Conservation (phyloP, 371 early-diverging fungal species). For the Rhizopus microsporus region DNA sequence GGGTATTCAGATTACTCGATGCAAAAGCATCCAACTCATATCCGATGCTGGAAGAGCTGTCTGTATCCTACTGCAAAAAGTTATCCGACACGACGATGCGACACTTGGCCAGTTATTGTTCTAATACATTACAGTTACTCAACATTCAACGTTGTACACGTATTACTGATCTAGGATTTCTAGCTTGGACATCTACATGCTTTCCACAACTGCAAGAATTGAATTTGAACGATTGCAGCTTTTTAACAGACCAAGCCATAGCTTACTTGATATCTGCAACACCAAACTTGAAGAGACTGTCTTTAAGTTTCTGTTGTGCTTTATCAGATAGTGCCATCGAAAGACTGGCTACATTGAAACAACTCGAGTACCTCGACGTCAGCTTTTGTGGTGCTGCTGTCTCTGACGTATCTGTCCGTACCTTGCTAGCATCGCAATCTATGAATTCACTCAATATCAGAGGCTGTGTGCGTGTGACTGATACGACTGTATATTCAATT, state of each 20-base stretch:
- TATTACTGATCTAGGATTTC: constrained; percentile 71
- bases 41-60: constrained; percentile 41
- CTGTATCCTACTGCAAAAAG: constrained; percentile 79
- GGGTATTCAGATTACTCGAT: constrained; percentile 53
- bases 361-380: constrained; percentile 61
- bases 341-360: constrained; percentile 44
- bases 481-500: constrained; percentile 46
- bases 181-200: constrained; percentile 42
- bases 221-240: constrained; percentile 76
- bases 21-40: constrained; percentile 21
- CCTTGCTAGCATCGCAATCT: constrained; percentile 23
- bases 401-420: constrained; percentile 60
- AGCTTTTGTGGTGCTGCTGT: constrained; percentile 81
- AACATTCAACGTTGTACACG: constrained; percentile 83
- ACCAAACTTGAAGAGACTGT: constrained; percentile 54
- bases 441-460: constrained; percentile 20
- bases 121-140: constrained; percentile 42
- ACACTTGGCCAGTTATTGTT: constrained; percentile 39
- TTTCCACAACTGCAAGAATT: constrained; percentile 54
- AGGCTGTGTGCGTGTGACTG: constrained; percentile 73
- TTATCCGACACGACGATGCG: constrained; percentile 63
- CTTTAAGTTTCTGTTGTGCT: constrained; percentile 81
- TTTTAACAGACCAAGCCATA: constrained; percentile 73
- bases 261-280: constrained; percentile 51
- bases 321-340: constrained; percentile 67